Conservation (phyloP, 345 rosid genomes). For the Salix udensis region DNA sequence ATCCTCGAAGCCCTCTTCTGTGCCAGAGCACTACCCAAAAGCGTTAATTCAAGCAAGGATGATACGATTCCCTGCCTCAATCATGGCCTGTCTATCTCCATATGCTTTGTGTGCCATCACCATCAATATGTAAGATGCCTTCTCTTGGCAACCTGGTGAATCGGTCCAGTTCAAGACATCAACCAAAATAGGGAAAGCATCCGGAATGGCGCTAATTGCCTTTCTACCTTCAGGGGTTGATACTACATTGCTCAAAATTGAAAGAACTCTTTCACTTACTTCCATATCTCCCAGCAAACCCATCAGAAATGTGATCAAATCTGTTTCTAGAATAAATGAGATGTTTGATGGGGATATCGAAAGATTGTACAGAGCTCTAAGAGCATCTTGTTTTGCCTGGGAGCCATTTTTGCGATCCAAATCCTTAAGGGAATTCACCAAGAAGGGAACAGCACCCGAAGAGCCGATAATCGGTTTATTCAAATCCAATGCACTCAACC, state of each 20-base stretch:
- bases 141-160: conserved; percentile 90
- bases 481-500: conserved; percentile 81
- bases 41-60: conserved; percentile 77
- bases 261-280: conserved; percentile 79
- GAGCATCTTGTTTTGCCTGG: conserved; percentile 82
- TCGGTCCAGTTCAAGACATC: conserved; percentile 92
- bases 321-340: conserved; percentile 54
- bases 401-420: conserved; percentile 33
- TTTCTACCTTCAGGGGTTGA: conserved; percentile 82
- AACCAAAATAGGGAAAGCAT: conserved; percentile 67
- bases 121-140: conserved; percentile 77
- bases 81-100: conserved; percentile 83
- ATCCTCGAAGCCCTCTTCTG: conserved; percentile 97
- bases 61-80: conserved; percentile 84
- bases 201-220: conserved; percentile 50
- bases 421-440: conserved; percentile 57
- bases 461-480: conserved; percentile 91
- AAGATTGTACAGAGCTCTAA: conserved; percentile 83
- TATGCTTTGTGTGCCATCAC: conserved; percentile 91
- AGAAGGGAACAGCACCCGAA: conserved; percentile 77
- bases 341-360: conserved; percentile 63
- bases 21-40: conserved; percentile 81
- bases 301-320: conserved; percentile 53
- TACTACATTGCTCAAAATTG: conserved; percentile 71
- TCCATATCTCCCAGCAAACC: conserved; percentile 83